Conservation (phyloP, 306 rosid species). For the Prunus mongolica region DNA sequence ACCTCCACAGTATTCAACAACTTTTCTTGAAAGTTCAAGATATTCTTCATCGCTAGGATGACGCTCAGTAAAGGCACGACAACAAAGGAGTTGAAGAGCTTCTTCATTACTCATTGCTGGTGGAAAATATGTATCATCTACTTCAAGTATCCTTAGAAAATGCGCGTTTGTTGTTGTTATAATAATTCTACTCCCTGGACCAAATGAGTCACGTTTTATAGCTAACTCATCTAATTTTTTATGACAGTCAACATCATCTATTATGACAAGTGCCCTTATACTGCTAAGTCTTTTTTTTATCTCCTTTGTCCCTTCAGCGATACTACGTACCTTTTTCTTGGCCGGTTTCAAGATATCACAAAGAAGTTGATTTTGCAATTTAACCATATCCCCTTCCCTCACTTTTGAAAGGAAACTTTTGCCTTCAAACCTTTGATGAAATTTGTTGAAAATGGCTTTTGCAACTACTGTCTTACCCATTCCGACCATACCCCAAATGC, state of each 20-base stretch:
- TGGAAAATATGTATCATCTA: neutral
- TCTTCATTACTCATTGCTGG: slow-evolving; percentile 13
- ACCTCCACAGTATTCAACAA: slow-evolving; percentile 24
- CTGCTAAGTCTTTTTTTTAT: neutral
- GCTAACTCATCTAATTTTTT: slow-evolving; percentile 1
- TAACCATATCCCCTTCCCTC: neutral
- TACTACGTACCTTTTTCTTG: neutral
- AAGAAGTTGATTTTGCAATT: slow-evolving; percentile 18
- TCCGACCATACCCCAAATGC: neutral
- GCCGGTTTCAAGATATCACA: neutral
- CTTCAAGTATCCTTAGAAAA: neutral
- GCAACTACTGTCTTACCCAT: slow-evolving; percentile 16
- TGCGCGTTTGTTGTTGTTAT: slow-evolving; percentile 18
- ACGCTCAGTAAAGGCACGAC: slow-evolving; percentile 24
- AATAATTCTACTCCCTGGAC: slow-evolving; percentile 22
- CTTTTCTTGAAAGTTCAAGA: neutral
- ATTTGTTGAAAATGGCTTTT: slow-evolving; percentile 18
- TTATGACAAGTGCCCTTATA: slow-evolving; percentile 8
- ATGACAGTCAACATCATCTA: neutral
- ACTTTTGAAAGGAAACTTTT: slow-evolving; percentile 10
- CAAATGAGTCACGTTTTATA: slow-evolving; percentile 1
- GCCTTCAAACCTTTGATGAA: neutral
- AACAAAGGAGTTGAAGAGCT: slow-evolving; percentile 18
- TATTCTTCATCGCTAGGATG: neutral
- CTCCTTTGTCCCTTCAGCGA: neutral